phyloP scores from a whole-genome alignment of 2,329 filamentous ascomycete species.

The Cytospora paraplurivora region DNA sequence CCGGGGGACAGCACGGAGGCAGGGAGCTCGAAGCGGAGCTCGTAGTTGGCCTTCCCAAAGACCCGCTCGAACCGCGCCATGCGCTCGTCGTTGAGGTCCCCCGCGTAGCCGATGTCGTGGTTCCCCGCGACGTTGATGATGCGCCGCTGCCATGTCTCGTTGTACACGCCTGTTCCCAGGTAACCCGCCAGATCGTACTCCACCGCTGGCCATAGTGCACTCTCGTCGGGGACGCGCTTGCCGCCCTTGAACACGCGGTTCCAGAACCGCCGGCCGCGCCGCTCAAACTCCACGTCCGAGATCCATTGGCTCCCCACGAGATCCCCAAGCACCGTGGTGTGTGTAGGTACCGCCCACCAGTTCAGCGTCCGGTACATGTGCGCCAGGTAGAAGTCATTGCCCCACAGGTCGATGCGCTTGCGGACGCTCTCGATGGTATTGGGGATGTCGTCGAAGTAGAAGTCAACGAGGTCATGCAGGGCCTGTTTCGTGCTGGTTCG shows the following conservation, averaged over 20 bases:
- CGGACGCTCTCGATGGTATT: constrained; percentile 66
- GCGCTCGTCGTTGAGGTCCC: constrained; percentile 77
- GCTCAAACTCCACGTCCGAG: constrained; percentile 77
- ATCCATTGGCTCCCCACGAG: constrained; percentile 96
- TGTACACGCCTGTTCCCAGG: constrained; percentile 47
- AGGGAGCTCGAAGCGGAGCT: constrained; percentile 71
- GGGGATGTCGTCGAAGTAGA: constrained; percentile 69
- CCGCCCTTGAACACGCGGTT: constrained; percentile 72
- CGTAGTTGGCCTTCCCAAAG: constrained; percentile 91
- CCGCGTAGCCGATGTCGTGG: constrained; percentile 95
- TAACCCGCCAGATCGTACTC: constrained; percentile 55
- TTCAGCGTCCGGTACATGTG: constrained; percentile 84
- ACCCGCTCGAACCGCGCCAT: constrained; percentile 78
- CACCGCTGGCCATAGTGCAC: constrained; percentile 50
- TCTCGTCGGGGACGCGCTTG: constrained; percentile 61
- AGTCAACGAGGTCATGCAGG: constrained; percentile 61
- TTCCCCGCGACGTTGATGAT: constrained; percentile 93
- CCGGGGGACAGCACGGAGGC: constrained; percentile 41
- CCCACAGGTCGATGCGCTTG: constrained; percentile 84
- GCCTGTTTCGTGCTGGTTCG: constrained; percentile 55
- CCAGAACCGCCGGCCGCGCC: constrained; percentile 77
- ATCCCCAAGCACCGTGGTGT: constrained; percentile 87
- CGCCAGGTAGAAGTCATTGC: constrained; percentile 92
- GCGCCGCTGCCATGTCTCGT: constrained; percentile 68
- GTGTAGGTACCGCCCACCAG: constrained; percentile 85